phyloP scores from a whole-genome alignment of 2,329 filamentous ascomycete genomes.

The Trichophyton rubrum region DNA sequence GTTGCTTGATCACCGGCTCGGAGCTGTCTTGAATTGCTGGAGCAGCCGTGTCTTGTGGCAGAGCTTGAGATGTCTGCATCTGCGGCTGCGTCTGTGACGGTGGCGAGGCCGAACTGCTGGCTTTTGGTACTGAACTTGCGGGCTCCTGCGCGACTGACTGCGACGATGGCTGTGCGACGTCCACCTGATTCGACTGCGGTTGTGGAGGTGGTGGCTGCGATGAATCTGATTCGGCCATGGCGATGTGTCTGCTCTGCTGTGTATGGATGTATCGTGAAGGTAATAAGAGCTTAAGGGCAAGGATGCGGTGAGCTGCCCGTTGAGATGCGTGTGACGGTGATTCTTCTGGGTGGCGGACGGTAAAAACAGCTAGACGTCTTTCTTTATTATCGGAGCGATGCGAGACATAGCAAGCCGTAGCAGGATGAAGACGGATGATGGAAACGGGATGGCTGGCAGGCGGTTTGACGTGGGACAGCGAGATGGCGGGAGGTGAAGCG shows the following conservation, averaged over 20 bases:
- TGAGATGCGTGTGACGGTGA: too few species aligned
- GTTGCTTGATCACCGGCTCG: not conserved
- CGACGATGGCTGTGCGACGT: slow-evolving; percentile 13
- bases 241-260: slow-evolving; percentile 10
- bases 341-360: too few species aligned
- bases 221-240: slow-evolving; percentile 25
- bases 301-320: slow-evolving; percentile 9
- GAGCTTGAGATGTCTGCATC: not conserved
- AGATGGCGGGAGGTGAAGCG: too few species aligned
- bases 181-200: slow-evolving; percentile 9
- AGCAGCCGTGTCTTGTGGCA: not conserved
- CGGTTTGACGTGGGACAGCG: too few species aligned
- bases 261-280: not conserved
- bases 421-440: too few species aligned
- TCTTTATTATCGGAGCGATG: too few species aligned
- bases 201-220: slow-evolving; percentile 16
- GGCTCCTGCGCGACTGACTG: slow-evolving; percentile 17
- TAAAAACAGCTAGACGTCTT: too few species aligned
- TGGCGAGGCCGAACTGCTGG: slow-evolving; percentile 11
- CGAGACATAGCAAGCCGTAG: too few species aligned
- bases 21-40: not conserved
- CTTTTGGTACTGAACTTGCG: slow-evolving; percentile 9
- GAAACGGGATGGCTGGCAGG: too few species aligned
- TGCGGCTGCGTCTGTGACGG: slow-evolving; percentile 3
- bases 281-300: slow-evolving; percentile 10